Evolutionary conservation across 192 early-diverging fungal species (phyloP).

Genomic region (Entomortierella beljakovae): DNA sequence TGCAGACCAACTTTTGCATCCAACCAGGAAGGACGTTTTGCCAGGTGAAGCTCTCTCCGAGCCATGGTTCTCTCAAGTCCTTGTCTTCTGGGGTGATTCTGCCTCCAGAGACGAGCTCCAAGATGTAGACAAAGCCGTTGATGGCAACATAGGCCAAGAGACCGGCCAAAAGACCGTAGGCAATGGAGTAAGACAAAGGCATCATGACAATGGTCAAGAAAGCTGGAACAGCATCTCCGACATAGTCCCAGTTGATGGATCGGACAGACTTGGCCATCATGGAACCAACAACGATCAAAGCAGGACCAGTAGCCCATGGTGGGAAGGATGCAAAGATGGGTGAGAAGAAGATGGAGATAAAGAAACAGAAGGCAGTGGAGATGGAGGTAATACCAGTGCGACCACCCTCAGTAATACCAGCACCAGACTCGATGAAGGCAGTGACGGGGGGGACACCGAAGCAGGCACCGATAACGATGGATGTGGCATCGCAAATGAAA

Average conservation of each 20-base stretch:
- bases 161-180: slow-evolving; percentile 85
- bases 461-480: slow-evolving; percentile 73
- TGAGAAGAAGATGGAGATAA: slow-evolving; percentile 83
- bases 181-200: slow-evolving; percentile 85
- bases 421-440: slow-evolving; percentile 85
- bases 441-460: slow-evolving; percentile 83
- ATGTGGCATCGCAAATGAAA: slow-evolving; percentile 79
- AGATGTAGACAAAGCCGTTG: slow-evolving; percentile 68
- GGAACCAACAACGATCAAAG: slow-evolving; percentile 81
- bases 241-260: slow-evolving; percentile 86
- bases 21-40: slow-evolving; percentile 30
- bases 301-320: slow-evolving; percentile 89
- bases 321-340: slow-evolving; percentile 92
- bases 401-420: slow-evolving; percentile 87
- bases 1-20: slow-evolving; percentile 45
- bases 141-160: slow-evolving; percentile 78
- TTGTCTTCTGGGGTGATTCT: slow-evolving; percentile 59
- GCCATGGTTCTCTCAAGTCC: slow-evolving; percentile 37
- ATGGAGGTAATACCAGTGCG: slow-evolving; percentile 85
- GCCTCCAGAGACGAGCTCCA: slow-evolving; percentile 69
- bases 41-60: slow-evolving; percentile 40
- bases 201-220: slow-evolving; percentile 84
- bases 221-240: slow-evolving; percentile 82
- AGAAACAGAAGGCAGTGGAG: slow-evolving; percentile 74
- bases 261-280: slow-evolving; percentile 83